These are phyloP conservation scores for Kalmanozyma brasiliensis DNA, from an alignment of 1,284 basidiomycete genomes.

Conservation along the genomic window DNA sequence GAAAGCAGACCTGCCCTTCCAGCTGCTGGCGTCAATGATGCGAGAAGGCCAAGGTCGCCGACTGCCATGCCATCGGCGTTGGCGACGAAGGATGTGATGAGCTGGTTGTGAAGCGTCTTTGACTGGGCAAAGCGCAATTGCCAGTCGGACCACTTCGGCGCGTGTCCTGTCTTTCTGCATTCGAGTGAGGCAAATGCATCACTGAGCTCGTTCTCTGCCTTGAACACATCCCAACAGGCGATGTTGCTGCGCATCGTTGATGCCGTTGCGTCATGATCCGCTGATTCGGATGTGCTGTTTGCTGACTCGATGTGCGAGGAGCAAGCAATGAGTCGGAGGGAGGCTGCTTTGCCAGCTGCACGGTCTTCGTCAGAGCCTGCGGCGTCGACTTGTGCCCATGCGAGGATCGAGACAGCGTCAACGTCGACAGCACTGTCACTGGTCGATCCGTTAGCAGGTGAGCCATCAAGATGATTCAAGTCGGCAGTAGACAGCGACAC, in stretches of 20 bases:
- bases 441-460: neutral
- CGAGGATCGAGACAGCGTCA: constrained; percentile 8
- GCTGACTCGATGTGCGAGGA: constrained; percentile 12
- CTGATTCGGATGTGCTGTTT: neutral
- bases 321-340: constrained; percentile 21
- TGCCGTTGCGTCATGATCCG: neutral
- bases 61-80: constrained; percentile 14
- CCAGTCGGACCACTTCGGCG: constrained; percentile 39
- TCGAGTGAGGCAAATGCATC: constrained; percentile 47
- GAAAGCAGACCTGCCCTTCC: constrained; percentile 12
- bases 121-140: constrained; percentile 21
- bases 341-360: constrained; percentile 3
- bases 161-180: constrained; percentile 39
- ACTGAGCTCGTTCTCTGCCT: constrained; percentile 34
- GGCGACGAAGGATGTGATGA: constrained; percentile 30
- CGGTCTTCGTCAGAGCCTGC: neutral
- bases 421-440: neutral
- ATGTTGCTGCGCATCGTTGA: constrained; percentile 25
- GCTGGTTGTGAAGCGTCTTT: constrained; percentile 13
- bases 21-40: constrained; percentile 6
- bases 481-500: constrained; percentile 14
- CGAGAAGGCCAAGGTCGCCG: constrained; percentile 17
- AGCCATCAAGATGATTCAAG: neutral
- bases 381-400: constrained; percentile 28
- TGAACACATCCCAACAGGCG: constrained; percentile 33